These are phyloP conservation scores for Nemania sp. DNA, from an alignment of 2,329 filamentous ascomycete genomes.

Conservation along the genomic window DNA sequence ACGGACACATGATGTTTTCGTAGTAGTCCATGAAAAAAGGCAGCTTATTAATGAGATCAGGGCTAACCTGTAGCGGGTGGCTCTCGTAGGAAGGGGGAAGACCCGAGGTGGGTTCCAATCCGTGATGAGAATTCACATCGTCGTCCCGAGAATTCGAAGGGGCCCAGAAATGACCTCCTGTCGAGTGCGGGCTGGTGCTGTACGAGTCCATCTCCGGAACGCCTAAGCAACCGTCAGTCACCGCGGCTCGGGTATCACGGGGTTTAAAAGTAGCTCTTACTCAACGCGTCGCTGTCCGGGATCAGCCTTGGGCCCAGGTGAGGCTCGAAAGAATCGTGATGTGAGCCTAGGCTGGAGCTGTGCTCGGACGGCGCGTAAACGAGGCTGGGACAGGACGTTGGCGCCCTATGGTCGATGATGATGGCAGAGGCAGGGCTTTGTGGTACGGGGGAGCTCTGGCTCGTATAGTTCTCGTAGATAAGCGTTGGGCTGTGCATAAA, in stretches of 20 bases:
- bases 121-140: conserved; percentile 55
- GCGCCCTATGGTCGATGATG: conserved; percentile 67
- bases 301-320: conserved; percentile 66
- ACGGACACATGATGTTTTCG: conserved; percentile 89
- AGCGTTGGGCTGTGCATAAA: conserved; percentile 67
- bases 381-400: conserved; percentile 71
- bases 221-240: conserved; percentile 55
- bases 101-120: conserved; percentile 58
- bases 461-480: conserved; percentile 68
- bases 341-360: conserved; percentile 70
- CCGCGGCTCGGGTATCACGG: conserved; percentile 37
- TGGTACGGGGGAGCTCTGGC: conserved; percentile 65
- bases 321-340: conserved; percentile 69
- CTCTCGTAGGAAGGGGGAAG: conserved; percentile 60
- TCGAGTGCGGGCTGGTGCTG: conserved; percentile 63
- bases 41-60: conserved; percentile 79
- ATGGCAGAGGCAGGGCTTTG: conserved; percentile 68
- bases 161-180: conserved; percentile 60
- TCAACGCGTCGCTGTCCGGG: conserved; percentile 67
- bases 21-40: conserved; percentile 94
- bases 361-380: conserved; percentile 71
- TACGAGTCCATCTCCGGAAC: conserved; percentile 66
- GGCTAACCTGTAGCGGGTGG: conserved; percentile 64
- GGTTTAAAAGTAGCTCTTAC: conserved; percentile 58
- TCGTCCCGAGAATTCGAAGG: conserved; percentile 59